Conservation (phyloP, 345 rosid genomes). For the Aquilaria malaccensis region DNA sequence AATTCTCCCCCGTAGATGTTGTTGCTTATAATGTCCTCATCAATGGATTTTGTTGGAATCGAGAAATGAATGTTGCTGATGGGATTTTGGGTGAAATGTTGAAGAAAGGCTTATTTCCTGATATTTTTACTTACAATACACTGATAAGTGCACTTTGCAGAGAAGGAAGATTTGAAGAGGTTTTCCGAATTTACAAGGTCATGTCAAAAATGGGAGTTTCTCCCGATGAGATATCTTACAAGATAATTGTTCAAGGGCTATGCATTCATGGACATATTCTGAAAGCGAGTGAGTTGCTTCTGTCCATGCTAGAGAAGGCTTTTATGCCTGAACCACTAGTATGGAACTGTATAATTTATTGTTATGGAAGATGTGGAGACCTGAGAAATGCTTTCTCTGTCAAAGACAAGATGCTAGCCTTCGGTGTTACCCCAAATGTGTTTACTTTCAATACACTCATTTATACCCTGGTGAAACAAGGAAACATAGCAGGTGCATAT, state of each 20-base stretch:
- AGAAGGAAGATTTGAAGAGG: constrained; percentile 50
- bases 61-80: constrained; percentile 36
- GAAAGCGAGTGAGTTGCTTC: constrained; percentile 38
- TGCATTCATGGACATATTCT: constrained; percentile 37
- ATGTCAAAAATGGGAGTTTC: constrained; percentile 49
- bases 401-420: constrained; percentile 44
- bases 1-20: constrained; percentile 29
- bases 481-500: constrained; percentile 34
- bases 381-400: constrained; percentile 33
- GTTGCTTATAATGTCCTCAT: constrained; percentile 60
- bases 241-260: constrained; percentile 48
- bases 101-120: constrained; percentile 56
- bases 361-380: constrained; percentile 55
- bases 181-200: constrained; percentile 31
- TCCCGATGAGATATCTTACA: constrained; percentile 56
- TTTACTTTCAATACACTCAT: constrained; percentile 68
- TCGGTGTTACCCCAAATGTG: constrained; percentile 54
- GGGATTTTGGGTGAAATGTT: constrained; percentile 50
- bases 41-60: constrained; percentile 44
- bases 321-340: constrained; percentile 44
- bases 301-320: constrained; percentile 34
- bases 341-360: constrained; percentile 61
- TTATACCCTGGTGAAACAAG: constrained; percentile 37
- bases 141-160: constrained; percentile 57
- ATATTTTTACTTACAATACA: constrained; percentile 56